A percentile compares a stretch with the other conserved stretches of the same genome.
phyloP scores from a whole-genome alignment of 2,329 filamentous ascomycete genomes.

The Cladophialophora bantiana region DNA sequence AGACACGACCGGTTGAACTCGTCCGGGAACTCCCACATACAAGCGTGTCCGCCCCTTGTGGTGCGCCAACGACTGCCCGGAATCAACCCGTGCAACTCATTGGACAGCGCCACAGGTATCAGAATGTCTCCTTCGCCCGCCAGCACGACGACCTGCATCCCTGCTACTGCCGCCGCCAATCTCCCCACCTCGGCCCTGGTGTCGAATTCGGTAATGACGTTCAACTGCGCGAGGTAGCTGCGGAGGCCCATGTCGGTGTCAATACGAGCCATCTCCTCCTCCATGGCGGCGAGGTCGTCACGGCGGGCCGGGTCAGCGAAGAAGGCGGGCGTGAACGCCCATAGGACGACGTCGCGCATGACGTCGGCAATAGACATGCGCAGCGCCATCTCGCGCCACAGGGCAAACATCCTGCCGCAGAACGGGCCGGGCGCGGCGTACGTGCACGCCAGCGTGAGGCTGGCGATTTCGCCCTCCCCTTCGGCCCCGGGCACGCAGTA shows the following conservation, averaged over 20 bases:
- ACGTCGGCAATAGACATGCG: slow-evolving; percentile 25
- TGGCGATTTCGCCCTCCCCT: slow-evolving; percentile 15
- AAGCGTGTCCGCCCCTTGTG: slow-evolving; percentile 25
- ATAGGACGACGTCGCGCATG: slow-evolving; percentile 27
- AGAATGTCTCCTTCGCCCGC: slow-evolving; percentile 27
- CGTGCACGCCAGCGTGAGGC: slow-evolving; percentile 26
- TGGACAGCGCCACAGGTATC: slow-evolving; percentile 26
- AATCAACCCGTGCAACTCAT: slow-evolving; percentile 23
- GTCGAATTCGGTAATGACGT: slow-evolving; percentile 28
- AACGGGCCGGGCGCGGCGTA: slow-evolving; percentile 30
- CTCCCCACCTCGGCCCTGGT: slow-evolving; percentile 9
- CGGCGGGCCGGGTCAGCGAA: slow-evolving; percentile 12
- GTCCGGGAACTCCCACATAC: slow-evolving; percentile 28
- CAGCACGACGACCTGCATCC: slow-evolving; percentile 19
- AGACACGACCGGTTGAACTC: slow-evolving; percentile 26
- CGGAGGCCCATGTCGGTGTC: slow-evolving; percentile 24
- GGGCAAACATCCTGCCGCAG: slow-evolving; percentile 27
- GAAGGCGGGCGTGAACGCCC: slow-evolving; percentile 27
- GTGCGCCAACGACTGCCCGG: slow-evolving; percentile 13
- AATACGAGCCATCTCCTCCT: slow-evolving; percentile 17
- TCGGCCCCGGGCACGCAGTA: slow-evolving; percentile 10
- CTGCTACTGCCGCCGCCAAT: slow-evolving; percentile 1
- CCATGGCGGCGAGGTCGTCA: slow-evolving; percentile 4
- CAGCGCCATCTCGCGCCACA: slow-evolving; percentile 29
- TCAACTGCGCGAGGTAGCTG: slow-evolving; percentile 30